A percentile compares a stretch with the other conserved stretches of the same genome.
These are phyloP conservation scores for Rauvolfia tetraphylla DNA, from an alignment of 257 asterid genomes.

Conservation along the genomic window DNA sequence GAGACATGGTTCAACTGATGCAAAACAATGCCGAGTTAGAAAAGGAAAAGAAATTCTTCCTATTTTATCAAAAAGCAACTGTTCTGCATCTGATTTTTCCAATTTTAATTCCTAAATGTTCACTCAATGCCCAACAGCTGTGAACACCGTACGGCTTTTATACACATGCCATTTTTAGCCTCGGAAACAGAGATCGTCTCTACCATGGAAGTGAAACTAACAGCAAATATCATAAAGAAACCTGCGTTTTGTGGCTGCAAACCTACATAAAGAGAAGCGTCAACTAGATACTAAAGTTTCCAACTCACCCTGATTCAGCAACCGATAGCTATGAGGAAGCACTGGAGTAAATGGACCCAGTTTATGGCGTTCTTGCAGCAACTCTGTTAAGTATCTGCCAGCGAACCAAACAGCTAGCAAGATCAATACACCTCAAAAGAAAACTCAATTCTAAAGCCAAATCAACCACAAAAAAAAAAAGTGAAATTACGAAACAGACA, in stretches of 20 bases:
- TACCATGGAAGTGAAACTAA: background rate
- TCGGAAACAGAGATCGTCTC: background rate
- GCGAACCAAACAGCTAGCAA: constrained; percentile 9
- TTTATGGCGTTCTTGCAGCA: constrained; percentile 70
- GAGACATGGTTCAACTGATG: background rate
- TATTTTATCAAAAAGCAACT: background rate
- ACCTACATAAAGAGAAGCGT: background rate
- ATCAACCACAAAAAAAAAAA: background rate
- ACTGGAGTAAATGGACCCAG: constrained; percentile 73
- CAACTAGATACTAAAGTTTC: background rate
- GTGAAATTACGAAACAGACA: background rate
- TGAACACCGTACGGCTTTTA: background rate
- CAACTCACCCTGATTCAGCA: constrained; percentile 84
- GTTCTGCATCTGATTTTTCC: background rate
- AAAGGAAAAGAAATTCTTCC: background rate
- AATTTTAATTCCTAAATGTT: background rate
- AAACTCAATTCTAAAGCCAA: background rate
- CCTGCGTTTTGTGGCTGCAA: background rate
- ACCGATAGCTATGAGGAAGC: constrained; percentile 63
- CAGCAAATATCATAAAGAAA: background rate
- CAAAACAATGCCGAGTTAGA: background rate
- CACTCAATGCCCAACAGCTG: background rate
- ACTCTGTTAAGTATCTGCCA: constrained; percentile 45
- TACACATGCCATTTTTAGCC: background rate
- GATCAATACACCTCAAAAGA: constrained; percentile 1